These are phyloP conservation scores for Ceratocystis destructans DNA, from an alignment of 2,329 filamentous ascomycete species.

Conservation along the genomic window DNA sequence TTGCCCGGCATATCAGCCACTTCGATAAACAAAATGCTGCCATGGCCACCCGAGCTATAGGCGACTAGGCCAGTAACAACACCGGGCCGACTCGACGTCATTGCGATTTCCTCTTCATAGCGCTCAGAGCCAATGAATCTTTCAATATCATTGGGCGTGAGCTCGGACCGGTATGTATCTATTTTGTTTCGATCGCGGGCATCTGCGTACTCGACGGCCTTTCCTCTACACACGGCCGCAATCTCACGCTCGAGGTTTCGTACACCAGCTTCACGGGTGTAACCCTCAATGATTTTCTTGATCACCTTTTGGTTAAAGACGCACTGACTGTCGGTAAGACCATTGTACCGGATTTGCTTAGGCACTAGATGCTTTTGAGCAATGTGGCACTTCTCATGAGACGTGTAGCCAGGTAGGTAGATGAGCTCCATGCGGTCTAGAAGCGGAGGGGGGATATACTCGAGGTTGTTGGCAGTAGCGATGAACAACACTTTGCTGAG, in stretches of 20 bases:
- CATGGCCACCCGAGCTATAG: slow-evolving; percentile 83
- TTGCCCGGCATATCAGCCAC: slow-evolving; percentile 93
- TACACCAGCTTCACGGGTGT: slow-evolving; percentile 91
- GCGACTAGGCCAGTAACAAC: slow-evolving; percentile 94
- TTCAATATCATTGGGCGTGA: slow-evolving; percentile 72
- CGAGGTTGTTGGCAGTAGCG: slow-evolving; percentile 85
- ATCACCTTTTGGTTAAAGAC: slow-evolving; percentile 69
- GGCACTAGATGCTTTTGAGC: slow-evolving; percentile 86
- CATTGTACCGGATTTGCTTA: slow-evolving; percentile 87
- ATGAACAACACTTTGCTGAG: slow-evolving; percentile 95
- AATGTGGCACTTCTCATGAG: slow-evolving; percentile 91
- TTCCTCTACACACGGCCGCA: slow-evolving; percentile 82
- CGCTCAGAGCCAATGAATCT: slow-evolving; percentile 82
- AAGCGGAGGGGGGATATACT: slow-evolving; percentile 87
- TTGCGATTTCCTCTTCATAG: slow-evolving; percentile 83
- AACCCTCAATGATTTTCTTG: slow-evolving; percentile 88
- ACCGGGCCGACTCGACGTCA: slow-evolving; percentile 68
- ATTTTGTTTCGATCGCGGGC: slow-evolving; percentile 60
- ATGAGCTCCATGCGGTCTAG: slow-evolving; percentile 97
- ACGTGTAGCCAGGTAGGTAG: slow-evolving; percentile 85
- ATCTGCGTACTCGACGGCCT: slow-evolving; percentile 89
- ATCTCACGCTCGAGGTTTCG: slow-evolving; percentile 93
- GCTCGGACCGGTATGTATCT: slow-evolving; percentile 56
- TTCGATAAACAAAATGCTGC: slow-evolving; percentile 95
- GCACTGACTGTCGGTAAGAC: slow-evolving; percentile 62